Base-by-base conservation (phyloP, 148 eudicot genomes). In the Suaeda aralocaspica region DNA sequence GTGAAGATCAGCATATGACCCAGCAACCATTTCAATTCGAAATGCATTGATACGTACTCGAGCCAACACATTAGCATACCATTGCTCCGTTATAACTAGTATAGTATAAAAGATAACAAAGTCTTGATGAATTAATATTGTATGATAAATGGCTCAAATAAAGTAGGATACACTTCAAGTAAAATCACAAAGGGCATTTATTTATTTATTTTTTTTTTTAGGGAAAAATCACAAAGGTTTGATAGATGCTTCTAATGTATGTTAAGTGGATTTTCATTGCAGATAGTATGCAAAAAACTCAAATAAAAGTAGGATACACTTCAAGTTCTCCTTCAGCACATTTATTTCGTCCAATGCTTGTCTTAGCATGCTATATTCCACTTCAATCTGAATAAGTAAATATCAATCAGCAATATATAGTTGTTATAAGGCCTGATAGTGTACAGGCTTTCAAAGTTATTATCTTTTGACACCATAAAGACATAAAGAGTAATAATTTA, bases 11-110 rank as follows among this genome's bases (percentile, higher is more conserved):
- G 83, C 88, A 77, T 82, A 86, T 46, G 81, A 82, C 24, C 83
- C 88, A 67, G 80, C 76, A 79, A 80, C 81, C 82, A 85, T 72
- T 75, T 91, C 97, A 78, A 94, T 79, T 18, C 97, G 95, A 77
- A 94, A 94, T 73, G 97, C 87, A 81, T 94, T 91, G 64, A 91
- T 91, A 24, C 97, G 89, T 26, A 94, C 78, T 44, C 98, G 86
- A 67, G 96, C 95, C 78, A 94, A 83, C 39, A 87, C 89, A 60
- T 78, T 78, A 76, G 77, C 69, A 70, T 94, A 94, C 98, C 98
- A 94, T 70, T 94, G 82, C 77, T 82, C 85, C 68, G 91, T 84
- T 69, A 94, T 67, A 83, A 91, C 98, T 94, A 75, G 58, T 50
- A 73, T 68, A 31, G 74, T 78, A n/a, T 53, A 74, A 78, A 73